These are phyloP conservation scores for Amanita polypyramis DNA, from an alignment of 768 basidiomycete species.

Conservation along the genomic window DNA sequence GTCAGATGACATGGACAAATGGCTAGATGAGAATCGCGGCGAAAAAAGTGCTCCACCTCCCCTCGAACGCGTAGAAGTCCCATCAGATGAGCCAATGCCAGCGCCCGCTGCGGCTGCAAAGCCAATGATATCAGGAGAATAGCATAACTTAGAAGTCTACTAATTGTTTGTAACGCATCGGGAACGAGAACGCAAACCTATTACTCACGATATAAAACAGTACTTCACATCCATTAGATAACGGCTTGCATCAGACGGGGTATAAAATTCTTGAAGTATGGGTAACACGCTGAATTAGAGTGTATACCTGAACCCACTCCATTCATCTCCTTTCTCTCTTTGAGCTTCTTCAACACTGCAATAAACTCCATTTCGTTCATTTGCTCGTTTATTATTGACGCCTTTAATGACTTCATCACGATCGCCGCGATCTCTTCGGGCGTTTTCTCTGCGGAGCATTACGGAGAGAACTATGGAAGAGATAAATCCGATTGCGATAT, in stretches of 20 bases:
- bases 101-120: slow-evolving; percentile 37
- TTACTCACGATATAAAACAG: no score
- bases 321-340: slow-evolving; percentile 54
- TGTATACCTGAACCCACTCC: slow-evolving; percentile 71
- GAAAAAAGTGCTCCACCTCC: slow-evolving; percentile 60
- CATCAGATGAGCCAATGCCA: slow-evolving; percentile 32
- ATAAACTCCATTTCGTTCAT: slow-evolving; percentile 44
- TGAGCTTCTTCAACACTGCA: slow-evolving; percentile 46
- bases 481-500: slow-evolving; percentile 56
- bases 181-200: no score
- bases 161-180: background rate
- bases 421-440: slow-evolving; percentile 51
- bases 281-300: slow-evolving; percentile 20
- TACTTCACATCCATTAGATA: no score
- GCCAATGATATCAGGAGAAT: slow-evolving; percentile 9
- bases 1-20: slow-evolving; percentile 92
- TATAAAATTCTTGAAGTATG: background rate
- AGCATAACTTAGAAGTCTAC: background rate
- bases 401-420: slow-evolving; percentile 56
- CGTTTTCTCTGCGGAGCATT: slow-evolving; percentile 48
- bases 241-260: background rate
- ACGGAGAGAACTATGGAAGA: slow-evolving; percentile 38
- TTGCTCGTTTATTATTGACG: slow-evolving; percentile 29
- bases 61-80: slow-evolving; percentile 30
- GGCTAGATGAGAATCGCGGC: slow-evolving; percentile 76